Conservation (phyloP, 2,329 filamentous ascomycete genomes). For the Diplodia scrobiculata region DNA sequence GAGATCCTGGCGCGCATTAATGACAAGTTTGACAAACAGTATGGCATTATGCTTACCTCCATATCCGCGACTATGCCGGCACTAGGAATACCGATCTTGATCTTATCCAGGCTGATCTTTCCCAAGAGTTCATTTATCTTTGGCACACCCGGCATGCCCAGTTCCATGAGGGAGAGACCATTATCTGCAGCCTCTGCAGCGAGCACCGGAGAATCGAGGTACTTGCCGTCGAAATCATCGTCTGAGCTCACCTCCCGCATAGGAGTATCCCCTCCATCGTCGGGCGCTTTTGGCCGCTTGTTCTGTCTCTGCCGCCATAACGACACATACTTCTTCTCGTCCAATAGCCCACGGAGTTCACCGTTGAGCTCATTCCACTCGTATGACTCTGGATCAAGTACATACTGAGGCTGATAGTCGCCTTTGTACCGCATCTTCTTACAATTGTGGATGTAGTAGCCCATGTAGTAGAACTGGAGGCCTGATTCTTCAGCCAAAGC, state of each 20-base stretch:
- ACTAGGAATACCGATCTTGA: slow-evolving; percentile 56
- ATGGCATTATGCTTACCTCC: slow-evolving; percentile 36
- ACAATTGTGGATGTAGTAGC: slow-evolving; percentile 80
- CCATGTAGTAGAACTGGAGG: slow-evolving; percentile 79
- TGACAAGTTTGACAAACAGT: slow-evolving; percentile 34
- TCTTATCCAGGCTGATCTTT: slow-evolving; percentile 60
- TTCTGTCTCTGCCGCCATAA: slow-evolving; percentile 42
- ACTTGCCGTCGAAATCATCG: slow-evolving; percentile 32
- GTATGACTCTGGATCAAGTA: slow-evolving; percentile 69
- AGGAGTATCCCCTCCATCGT: slow-evolving; percentile 33
- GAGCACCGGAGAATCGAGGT: slow-evolving; percentile 36
- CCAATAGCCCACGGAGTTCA: slow-evolving; percentile 54
- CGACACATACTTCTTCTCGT: slow-evolving; percentile 59
- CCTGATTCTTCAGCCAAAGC: slow-evolving; percentile 67
- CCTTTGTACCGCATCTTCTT: slow-evolving; percentile 85
- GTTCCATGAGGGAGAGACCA: slow-evolving; percentile 57
- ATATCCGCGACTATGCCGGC: slow-evolving; percentile 38
- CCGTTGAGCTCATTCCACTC: slow-evolving; percentile 64
- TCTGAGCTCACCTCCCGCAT: slow-evolving; percentile 15
- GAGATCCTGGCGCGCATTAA: slow-evolving; percentile 53
- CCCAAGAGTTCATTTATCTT: slow-evolving; percentile 56
- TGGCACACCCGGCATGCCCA: slow-evolving; percentile 69
- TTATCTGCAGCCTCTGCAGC: slow-evolving; percentile 41
- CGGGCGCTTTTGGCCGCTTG: slow-evolving; percentile 26
- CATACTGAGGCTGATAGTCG: slow-evolving; percentile 72